Evolutionary conservation across 305 asterid genomes (phyloP).

Genomic region (Fraxinus sp.): DNA sequence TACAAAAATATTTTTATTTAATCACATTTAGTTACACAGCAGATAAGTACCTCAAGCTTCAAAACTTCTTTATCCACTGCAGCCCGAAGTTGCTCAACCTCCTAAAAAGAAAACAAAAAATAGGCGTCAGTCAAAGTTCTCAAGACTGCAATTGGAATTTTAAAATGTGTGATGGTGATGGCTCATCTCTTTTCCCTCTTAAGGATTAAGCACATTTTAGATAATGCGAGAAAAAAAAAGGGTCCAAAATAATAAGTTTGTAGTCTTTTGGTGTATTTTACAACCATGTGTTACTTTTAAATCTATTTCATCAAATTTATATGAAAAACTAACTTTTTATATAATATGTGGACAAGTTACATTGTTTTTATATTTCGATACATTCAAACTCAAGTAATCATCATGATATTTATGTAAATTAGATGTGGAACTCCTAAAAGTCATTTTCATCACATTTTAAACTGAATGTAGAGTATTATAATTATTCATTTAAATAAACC

Average conservation of each 20-base stretch:
- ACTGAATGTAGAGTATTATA: neutral
- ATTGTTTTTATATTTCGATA: neutral
- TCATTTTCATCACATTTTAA: neutral
- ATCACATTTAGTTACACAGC: conserved; percentile 13
- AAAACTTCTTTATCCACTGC: conserved; percentile 47
- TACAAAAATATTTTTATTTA: conserved; percentile 3
- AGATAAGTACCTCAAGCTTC: conserved; percentile 52
- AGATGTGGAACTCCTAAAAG: neutral
- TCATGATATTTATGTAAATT: neutral
- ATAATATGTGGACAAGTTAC: neutral
- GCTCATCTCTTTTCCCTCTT: neutral
- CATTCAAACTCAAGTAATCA: neutral
- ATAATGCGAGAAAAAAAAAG: neutral
- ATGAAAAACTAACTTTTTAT: neutral
- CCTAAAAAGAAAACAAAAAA: conserved; percentile 33
- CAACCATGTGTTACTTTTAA: neutral
- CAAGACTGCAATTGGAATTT: neutral
- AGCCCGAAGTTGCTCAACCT: conserved; percentile 52
- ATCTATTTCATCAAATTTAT: neutral
- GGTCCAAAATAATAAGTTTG: neutral
- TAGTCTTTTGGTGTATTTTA: neutral
- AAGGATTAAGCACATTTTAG: neutral
- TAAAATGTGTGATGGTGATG: neutral
- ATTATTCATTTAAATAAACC: neutral
- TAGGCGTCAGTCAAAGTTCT: conserved; percentile 7